A percentile compares a stretch with the other conserved stretches of the same genome.
Conservation (phyloP, 768 basidiomycete genomes). For the Leccinum barrowsii region DNA sequence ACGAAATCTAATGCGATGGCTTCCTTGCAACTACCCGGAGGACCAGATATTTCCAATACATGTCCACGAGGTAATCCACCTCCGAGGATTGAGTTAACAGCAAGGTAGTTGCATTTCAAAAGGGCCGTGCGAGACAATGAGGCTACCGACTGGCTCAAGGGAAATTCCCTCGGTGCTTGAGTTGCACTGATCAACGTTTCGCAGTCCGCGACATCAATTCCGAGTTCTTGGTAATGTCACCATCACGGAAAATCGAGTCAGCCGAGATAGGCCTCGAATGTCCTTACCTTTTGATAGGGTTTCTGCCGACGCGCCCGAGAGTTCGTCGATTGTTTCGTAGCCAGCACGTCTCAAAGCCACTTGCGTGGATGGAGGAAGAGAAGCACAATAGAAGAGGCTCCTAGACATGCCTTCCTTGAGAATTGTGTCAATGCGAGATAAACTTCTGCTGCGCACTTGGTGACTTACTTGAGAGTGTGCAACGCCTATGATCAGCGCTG, state of each 20-base stretch:
- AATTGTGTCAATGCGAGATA: constrained; percentile 1
- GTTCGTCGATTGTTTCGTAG: constrained; percentile 55
- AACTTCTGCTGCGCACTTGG: not conserved
- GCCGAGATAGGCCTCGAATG: not conserved
- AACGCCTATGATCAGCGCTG: not conserved
- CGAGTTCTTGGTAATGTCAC: constrained; percentile 41
- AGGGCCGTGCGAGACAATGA: constrained; percentile 27
- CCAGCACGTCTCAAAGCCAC: constrained; percentile 48
- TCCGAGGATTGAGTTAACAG: constrained; percentile 56
- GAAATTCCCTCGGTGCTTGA: constrained; percentile 30
- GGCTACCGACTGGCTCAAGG: constrained; percentile 58
- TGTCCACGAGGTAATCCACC: constrained; percentile 62
- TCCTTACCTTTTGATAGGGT: constrained; percentile 49
- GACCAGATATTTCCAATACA: constrained; percentile 72
- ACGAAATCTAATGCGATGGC: constrained; percentile 48
- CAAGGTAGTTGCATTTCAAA: constrained; percentile 33
- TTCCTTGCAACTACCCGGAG: constrained; percentile 70
- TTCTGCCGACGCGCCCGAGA: constrained; percentile 42
- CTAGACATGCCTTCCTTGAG: constrained; percentile 30
- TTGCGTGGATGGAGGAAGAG: constrained; percentile 44
- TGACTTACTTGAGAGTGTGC: not conserved
- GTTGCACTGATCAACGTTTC: constrained; percentile 44
- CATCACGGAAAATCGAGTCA: not conserved
- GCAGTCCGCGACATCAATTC: constrained; percentile 43
- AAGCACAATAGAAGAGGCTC: constrained; percentile 43